These are phyloP conservation scores for Lepidopterella palustris DNA, from an alignment of 495 filamentous ascomycete species.

Conservation along the genomic window DNA sequence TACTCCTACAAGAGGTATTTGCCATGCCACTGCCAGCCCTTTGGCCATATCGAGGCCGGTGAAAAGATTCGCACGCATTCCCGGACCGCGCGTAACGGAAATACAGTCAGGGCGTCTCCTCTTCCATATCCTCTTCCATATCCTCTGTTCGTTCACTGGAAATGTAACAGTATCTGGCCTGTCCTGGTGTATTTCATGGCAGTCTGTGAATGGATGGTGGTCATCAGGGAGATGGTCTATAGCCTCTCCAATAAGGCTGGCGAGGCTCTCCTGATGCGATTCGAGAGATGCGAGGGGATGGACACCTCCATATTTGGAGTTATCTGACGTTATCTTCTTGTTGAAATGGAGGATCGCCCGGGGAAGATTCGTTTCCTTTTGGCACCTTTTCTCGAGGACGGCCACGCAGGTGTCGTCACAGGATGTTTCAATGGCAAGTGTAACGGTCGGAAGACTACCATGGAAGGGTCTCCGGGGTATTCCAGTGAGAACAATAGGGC, in stretches of 20 bases:
- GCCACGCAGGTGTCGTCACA: constrained; percentile 95
- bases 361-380: background rate
- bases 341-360: constrained; percentile 60
- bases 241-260: constrained; percentile 58
- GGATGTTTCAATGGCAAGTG: constrained; percentile 91
- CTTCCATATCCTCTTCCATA: background rate
- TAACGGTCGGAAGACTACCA: constrained; percentile 48
- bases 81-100: constrained; percentile 80
- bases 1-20: constrained; percentile 64
- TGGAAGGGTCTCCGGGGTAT: background rate
- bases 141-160: too few species aligned
- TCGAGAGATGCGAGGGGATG: constrained; percentile 66
- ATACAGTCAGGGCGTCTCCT: constrained; percentile 67
- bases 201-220: too few species aligned
- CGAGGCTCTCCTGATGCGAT: constrained; percentile 65
- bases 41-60: constrained; percentile 81
- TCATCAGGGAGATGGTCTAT: constrained; percentile 47
- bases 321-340: constrained; percentile 74
- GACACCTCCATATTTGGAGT: constrained; percentile 62
- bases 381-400: constrained; percentile 54
- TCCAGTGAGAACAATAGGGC: background rate
- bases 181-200: too few species aligned
- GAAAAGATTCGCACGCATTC: constrained; percentile 69
- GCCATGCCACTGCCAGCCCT: constrained; percentile 76
- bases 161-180: too few species aligned